phyloP scores from a whole-genome alignment of 306 rosid genomes.

The Cicer chorassanicum region DNA sequence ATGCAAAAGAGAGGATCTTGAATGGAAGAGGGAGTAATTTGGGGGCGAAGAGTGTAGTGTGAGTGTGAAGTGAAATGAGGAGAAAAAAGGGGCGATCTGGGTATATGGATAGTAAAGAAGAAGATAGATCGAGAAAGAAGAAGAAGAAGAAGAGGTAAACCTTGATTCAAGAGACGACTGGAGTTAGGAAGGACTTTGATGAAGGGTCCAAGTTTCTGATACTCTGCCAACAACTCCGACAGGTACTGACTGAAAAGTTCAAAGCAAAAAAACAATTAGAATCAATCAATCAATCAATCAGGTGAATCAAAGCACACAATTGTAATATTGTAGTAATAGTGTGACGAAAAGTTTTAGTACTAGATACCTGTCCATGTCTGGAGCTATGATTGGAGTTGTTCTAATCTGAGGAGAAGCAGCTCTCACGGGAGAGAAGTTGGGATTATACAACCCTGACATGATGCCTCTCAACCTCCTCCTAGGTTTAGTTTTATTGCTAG shows the following conservation, averaged over 20 bases:
- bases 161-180: slow-evolving; percentile 92
- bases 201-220: slow-evolving; percentile 96
- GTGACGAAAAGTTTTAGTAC: not conserved
- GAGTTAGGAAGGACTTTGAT: slow-evolving; percentile 88
- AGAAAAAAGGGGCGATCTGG: slow-evolving; percentile 48
- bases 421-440: slow-evolving; percentile 93
- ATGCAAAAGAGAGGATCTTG: not conserved
- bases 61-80: not conserved
- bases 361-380: slow-evolving; percentile 76
- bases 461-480: too few species aligned
- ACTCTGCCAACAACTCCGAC: slow-evolving; percentile 86
- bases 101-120: too few species aligned
- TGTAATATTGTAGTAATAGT: too few species aligned
- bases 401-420: slow-evolving; percentile 99
- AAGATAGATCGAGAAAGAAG: too few species aligned
- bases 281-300: not conserved
- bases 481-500: too few species aligned
- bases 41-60: not conserved
- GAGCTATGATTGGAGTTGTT: slow-evolving; percentile 40
- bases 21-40: not conserved
- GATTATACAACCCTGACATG: slow-evolving; percentile 63
- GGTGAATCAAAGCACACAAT: not conserved
- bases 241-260: slow-evolving; percentile 71
- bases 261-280: not conserved
- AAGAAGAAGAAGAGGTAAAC: slow-evolving; percentile 34